phyloP scores from a whole-genome alignment of 345 rosid species.

The Salix koriyanagi region DNA sequence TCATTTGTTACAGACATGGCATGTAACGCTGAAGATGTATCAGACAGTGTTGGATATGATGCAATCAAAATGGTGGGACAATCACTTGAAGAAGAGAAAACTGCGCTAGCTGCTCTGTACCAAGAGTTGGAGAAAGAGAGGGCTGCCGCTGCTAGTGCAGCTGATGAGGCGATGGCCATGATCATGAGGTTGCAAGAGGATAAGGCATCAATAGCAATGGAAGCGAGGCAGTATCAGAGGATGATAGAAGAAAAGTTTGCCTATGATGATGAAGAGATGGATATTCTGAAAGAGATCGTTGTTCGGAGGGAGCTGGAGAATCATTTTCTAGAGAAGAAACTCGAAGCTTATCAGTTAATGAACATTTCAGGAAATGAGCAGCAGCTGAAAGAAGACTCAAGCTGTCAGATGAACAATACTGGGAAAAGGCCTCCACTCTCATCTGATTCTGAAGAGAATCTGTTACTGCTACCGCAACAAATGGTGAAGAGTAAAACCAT shows the following conservation, averaged over 20 bases:
- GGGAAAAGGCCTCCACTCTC: slow-evolving; percentile 15
- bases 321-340: slow-evolving; percentile 26
- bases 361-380: slow-evolving; percentile 7
- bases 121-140: slow-evolving; percentile 33
- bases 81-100: slow-evolving; percentile 19
- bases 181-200: slow-evolving; percentile 33
- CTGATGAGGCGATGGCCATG: slow-evolving; percentile 36
- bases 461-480: slow-evolving; percentile 6
- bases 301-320: slow-evolving; percentile 29
- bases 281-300: slow-evolving; percentile 27
- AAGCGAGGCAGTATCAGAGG: slow-evolving; percentile 29
- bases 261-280: slow-evolving; percentile 34
- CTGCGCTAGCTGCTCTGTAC: slow-evolving; percentile 17
- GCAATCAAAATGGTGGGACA: slow-evolving; percentile 7
- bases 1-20: slow-evolving; percentile 21
- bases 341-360: slow-evolving; percentile 20
- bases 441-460: slow-evolving; percentile 21
- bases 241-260: slow-evolving; percentile 27
- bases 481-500: slow-evolving; percentile 10
- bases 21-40: slow-evolving; percentile 6
- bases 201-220: slow-evolving; percentile 29
- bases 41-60: slow-evolving; percentile 1
- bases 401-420: slow-evolving; percentile 7
- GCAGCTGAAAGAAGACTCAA: slow-evolving; percentile 3
- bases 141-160: slow-evolving; percentile 34